Conservation (phyloP, 1,284 basidiomycete species). For the Boletus smithii region DNA sequence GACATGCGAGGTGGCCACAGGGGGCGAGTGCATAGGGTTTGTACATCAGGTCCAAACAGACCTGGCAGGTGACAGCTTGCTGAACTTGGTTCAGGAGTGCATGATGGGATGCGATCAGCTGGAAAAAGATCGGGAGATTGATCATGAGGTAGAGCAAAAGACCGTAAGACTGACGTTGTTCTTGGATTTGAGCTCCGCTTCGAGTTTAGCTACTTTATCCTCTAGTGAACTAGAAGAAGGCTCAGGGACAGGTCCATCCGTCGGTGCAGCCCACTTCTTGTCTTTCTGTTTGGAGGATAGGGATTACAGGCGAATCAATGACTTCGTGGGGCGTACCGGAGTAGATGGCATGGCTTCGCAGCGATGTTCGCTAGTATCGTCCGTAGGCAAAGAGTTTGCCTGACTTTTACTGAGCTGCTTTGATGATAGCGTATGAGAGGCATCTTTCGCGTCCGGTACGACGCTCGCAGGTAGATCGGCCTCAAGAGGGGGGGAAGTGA, state of each 20-base stretch:
- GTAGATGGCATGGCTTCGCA: slow-evolving; percentile 7
- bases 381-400: neutral
- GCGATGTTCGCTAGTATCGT: neutral
- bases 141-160: neutral
- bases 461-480: slow-evolving; percentile 3
- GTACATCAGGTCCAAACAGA: slow-evolving; percentile 69
- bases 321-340: slow-evolving; percentile 14
- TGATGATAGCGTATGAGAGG: slow-evolving; percentile 3
- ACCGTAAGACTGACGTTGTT: slow-evolving; percentile 33
- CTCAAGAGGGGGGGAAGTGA: slow-evolving; percentile 21
- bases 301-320: slow-evolving; percentile 1
- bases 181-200: slow-evolving; percentile 42
- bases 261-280: neutral
- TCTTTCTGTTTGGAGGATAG: slow-evolving; percentile 12
- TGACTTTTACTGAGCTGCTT: neutral
- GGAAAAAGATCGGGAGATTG: slow-evolving; percentile 4
- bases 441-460: neutral
- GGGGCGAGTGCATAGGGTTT: slow-evolving; percentile 68
- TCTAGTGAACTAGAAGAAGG: slow-evolving; percentile 25
- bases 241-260: neutral
- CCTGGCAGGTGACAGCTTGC: slow-evolving; percentile 67
- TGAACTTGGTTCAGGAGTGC: slow-evolving; percentile 47
- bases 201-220: slow-evolving; percentile 39
- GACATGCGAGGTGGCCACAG: slow-evolving; percentile 72
- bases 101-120: slow-evolving; percentile 52